Evolutionary conservation across 495 filamentous ascomycete genomes (phyloP).

Genomic region (Lophiostoma macrostomum): DNA sequence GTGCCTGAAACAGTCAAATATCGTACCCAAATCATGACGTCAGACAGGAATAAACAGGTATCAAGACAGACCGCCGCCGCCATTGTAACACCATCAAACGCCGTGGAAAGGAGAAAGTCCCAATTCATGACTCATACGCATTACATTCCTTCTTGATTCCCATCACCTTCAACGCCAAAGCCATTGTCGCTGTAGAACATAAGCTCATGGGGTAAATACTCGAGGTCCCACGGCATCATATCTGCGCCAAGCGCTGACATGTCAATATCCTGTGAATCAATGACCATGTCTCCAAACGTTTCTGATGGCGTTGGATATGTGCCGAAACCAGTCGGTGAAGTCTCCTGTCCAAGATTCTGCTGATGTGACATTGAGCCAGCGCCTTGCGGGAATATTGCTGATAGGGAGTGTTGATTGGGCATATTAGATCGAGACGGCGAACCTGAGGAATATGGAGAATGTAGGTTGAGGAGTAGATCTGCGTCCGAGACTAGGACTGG

Average conservation of each 20-base stretch:
- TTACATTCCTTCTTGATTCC: no score
- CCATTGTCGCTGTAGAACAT: constrained; percentile 50
- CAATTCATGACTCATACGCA: no score
- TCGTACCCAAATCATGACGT: no score
- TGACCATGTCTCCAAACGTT: constrained; percentile 55
- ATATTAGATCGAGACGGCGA: constrained; percentile 6
- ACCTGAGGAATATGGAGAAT: constrained; percentile 28
- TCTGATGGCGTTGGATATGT: constrained; percentile 36
- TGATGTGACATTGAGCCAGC: no score
- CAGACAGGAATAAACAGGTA: no score
- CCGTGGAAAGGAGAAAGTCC: no score
- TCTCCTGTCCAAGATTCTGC: no score
- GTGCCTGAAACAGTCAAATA: no score
- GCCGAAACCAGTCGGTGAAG: constrained; percentile 40
- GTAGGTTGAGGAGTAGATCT: constrained; percentile 34
- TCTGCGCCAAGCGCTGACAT: constrained; percentile 55
- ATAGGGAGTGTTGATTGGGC: constrained; percentile 6
- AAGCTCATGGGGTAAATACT: constrained; percentile 65
- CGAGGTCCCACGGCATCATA: constrained; percentile 62
- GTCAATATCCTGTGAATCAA: constrained; percentile 69
- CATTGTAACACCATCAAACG: no score
- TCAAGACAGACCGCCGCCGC: no score
- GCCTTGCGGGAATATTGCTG: no score
- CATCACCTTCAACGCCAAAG: constrained; percentile 4
- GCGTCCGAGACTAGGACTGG: constrained; percentile 33